phyloP scores from a whole-genome alignment of 495 filamentous ascomycete genomes.

The Massariosphaeria phaeospora region DNA sequence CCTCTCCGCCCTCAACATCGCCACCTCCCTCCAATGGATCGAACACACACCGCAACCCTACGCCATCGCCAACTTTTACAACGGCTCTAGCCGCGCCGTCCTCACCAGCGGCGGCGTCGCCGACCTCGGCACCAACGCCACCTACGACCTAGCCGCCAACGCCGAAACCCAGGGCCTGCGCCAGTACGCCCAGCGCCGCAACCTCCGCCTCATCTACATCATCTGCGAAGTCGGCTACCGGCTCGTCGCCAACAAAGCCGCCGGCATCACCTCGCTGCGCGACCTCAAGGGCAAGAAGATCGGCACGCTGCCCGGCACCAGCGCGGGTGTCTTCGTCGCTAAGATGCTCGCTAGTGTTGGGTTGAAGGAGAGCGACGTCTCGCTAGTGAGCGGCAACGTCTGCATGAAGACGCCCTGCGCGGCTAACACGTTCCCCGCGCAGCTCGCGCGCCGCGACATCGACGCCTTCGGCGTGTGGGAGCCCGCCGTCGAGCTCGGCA shows the following conservation, averaged over 20 bases:
- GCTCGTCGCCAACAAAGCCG: conserved; percentile 43
- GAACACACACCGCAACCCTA: conserved; percentile 39
- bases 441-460: conserved; percentile 36
- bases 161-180: conserved; percentile 47
- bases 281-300: conserved; percentile 47
- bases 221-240: conserved; percentile 45
- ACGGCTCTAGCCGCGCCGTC: conserved; percentile 29
- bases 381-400: conserved; percentile 36
- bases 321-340: conserved; percentile 42
- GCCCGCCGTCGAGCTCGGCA: conserved; percentile 42
- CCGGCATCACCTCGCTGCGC: conserved; percentile 34
- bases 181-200: conserved; percentile 40
- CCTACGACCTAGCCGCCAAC: conserved; percentile 42
- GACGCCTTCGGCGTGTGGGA: conserved; percentile 49
- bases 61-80: conserved; percentile 39
- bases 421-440: conserved; percentile 38
- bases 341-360: conserved; percentile 40
- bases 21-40: conserved; percentile 33
- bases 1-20: conserved; percentile 31
- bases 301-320: conserved; percentile 41
- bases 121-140: conserved; percentile 18
- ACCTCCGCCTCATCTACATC: conserved; percentile 44
- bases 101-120: conserved; percentile 5
- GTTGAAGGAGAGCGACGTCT: conserved; percentile 37
- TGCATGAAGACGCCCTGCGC: conserved; percentile 44